Base-by-base conservation (phyloP, 495 filamentous ascomycete species). In the Penicillium bovifimosum region DNA sequence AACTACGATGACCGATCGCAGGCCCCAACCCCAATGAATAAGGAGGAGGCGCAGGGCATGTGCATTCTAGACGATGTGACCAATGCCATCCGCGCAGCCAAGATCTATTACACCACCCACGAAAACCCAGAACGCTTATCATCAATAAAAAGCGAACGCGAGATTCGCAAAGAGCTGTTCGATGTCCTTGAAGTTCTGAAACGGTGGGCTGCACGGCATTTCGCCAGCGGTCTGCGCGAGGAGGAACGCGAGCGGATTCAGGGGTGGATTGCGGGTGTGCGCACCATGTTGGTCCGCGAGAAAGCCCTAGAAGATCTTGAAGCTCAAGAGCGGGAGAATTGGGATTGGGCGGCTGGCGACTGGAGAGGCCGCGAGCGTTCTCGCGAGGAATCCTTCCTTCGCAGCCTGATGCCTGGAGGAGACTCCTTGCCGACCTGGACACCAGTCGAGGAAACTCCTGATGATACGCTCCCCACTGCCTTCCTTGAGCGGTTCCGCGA, bases 1-100 rank as follows among this genome's bases (percentile, higher is more conserved):
- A 34, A 48, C n/a, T 67, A 73, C 28, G 65, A 69, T 14, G 62
- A 80, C 26, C 65, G 75, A 26, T 43, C 55, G 9, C 53, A 65
- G 41, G 50, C 46, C 5, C 59, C 68, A 14, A 66, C 72, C 14
- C 71, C 69, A 1, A 76, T 76, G 52, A 86, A 85, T 6, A 93
- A 86, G 79, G 80, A 87, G 62, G 89, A 96, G 62, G 77, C 96
- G 6, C 87, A 96, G 65, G 93, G 93, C 7, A 80, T 96, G 72
- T 87, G 95, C 51, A 80, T 98, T 34, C 74, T 96, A 32, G 93
- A 97, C 61, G 81, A 96, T 41, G 84, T 92, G 68, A 98, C 93
- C 3, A 76, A 96, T 39, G 91, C 91, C 11, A 96, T 98, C 52
- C 85, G 90, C 31, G 91, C 95, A 6, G 93, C 93, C 31, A 96